A percentile compares a stretch with the other conserved stretches of the same genome.
These are phyloP conservation scores for Rhodamnia argentea DNA, from an alignment of 345 rosid species.

Conservation along the genomic window DNA sequence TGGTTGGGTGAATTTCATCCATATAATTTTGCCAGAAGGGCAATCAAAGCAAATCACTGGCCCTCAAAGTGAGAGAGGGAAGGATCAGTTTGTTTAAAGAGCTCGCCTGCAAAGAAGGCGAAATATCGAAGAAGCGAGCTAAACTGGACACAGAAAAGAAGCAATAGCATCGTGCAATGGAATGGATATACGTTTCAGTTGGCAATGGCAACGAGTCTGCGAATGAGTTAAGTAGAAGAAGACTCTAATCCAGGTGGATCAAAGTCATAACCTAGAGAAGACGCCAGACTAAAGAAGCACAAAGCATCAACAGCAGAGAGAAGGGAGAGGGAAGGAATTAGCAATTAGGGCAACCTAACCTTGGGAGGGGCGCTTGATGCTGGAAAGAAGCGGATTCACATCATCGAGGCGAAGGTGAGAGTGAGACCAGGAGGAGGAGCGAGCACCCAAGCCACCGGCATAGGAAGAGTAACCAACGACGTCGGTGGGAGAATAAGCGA, in stretches of 20 bases:
- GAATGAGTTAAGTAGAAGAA: background rate
- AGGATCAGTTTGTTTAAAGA: background rate
- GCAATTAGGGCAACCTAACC: background rate
- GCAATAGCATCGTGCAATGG: background rate
- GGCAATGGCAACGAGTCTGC: background rate
- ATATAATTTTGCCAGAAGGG: background rate
- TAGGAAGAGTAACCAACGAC: background rate
- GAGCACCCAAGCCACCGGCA: background rate
- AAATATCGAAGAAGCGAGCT: background rate
- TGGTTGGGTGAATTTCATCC: background rate
- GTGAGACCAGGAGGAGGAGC: background rate
- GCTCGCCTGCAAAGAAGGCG: background rate
- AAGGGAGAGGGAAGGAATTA: background rate
- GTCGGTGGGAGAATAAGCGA: background rate
- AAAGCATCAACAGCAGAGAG: background rate
- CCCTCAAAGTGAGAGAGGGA: background rate
- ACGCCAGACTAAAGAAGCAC: background rate
- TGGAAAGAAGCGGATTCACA: background rate
- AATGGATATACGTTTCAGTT: background rate
- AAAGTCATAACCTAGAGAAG: background rate
- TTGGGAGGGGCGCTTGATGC: slow-evolving; percentile 9
- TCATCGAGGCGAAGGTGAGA: background rate
- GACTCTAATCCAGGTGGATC: background rate
- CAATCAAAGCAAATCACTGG: no score
- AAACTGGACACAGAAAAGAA: background rate